A percentile compares a stretch with the other conserved stretches of the same genome.
These are phyloP conservation scores for Beta macrorhiza DNA, from an alignment of 179 eudicot species.

Conservation along the genomic window DNA sequence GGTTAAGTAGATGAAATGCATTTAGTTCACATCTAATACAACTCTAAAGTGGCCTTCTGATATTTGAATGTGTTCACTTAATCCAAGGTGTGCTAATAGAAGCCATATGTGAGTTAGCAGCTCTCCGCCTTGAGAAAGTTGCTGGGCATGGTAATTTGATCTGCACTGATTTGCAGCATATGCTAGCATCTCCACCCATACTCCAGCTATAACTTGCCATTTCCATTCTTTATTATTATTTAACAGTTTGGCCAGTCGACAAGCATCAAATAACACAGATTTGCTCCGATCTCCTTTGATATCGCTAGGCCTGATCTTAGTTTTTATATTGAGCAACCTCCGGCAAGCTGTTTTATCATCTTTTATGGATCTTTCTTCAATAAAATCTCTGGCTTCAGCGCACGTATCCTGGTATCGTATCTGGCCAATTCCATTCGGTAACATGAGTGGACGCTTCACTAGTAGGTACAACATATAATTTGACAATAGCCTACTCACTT, in stretches of 20 bases:
- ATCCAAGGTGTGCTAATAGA: conserved; percentile 21
- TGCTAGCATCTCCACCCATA: conserved; percentile 45
- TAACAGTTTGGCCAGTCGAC: conserved; percentile 28
- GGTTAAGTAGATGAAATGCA: too few relatives aligned
- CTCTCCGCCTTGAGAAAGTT: conserved; percentile 31
- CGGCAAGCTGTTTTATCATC: conserved; percentile 17
- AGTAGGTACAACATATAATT: conserved; percentile 44
- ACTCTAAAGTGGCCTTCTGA: conserved; percentile 28
- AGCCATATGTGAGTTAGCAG: conserved; percentile 24
- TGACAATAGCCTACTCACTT: conserved; percentile 37
- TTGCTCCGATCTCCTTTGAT: conserved; percentile 45
- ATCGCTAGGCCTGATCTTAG: conserved; percentile 31
- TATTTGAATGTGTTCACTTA: conserved; percentile 22
- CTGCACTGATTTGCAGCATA: conserved; percentile 40
- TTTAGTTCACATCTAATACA: conserved; percentile 7
- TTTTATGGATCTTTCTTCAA: conserved; percentile 16
- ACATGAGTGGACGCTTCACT: conserved; percentile 33
- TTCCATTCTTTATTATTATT: neutral
- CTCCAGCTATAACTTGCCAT: conserved; percentile 32
- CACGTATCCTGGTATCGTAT: conserved; percentile 42
- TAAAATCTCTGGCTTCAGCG: conserved; percentile 36
- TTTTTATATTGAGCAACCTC: conserved; percentile 32
- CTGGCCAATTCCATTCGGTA: conserved; percentile 46
- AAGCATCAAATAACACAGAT: conserved; percentile 45
- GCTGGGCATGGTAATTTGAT: conserved; percentile 41